Percentiles rank a stretch among this genome's conserved stretches.
Conservation (phyloP, 140 eudicot genomes). For the Bidens hawaiensis region DNA sequence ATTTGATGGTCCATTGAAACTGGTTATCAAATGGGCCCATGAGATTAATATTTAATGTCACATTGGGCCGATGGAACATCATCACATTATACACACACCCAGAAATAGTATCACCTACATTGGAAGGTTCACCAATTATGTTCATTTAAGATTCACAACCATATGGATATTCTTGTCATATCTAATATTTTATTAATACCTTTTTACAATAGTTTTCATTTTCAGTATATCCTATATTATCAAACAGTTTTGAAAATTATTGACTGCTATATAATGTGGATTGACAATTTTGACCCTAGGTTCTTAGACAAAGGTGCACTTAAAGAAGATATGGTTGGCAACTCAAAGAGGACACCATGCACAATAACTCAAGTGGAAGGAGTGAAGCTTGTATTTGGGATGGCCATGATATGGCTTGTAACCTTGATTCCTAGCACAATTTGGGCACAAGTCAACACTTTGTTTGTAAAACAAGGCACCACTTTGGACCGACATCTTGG, state of each 20-base stretch:
- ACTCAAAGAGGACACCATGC: constrained; percentile 50
- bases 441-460: constrained; percentile 92
- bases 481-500: constrained; percentile 78
- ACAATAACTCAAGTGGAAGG: constrained; percentile 88
- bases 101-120: constrained; percentile 13
- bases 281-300: constrained; percentile 28
- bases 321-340: constrained; percentile 30
- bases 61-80: constrained; percentile 20
- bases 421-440: constrained; percentile 85
- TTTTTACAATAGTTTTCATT: neutral
- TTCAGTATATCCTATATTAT: neutral
- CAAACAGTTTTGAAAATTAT: neutral
- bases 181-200: neutral
- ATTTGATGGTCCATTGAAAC: constrained; percentile 23
- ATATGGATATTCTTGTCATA: constrained; percentile 6
- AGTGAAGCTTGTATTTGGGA: constrained; percentile 68
- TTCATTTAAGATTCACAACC: constrained; percentile 11
- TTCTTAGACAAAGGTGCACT: constrained; percentile 91
- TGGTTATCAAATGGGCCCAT: constrained; percentile 19
- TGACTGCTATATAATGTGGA: neutral
- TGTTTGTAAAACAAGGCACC: constrained; percentile 94
- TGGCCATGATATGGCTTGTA: constrained; percentile 77
- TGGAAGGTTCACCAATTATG: constrained; percentile 22
- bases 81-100: constrained; percentile 9
- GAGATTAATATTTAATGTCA: constrained; percentile 15